A percentile compares a stretch with the other conserved stretches of the same genome.
phyloP scores from a whole-genome alignment of 2,329 filamentous ascomycete genomes.

The Botrytis squamosa region DNA sequence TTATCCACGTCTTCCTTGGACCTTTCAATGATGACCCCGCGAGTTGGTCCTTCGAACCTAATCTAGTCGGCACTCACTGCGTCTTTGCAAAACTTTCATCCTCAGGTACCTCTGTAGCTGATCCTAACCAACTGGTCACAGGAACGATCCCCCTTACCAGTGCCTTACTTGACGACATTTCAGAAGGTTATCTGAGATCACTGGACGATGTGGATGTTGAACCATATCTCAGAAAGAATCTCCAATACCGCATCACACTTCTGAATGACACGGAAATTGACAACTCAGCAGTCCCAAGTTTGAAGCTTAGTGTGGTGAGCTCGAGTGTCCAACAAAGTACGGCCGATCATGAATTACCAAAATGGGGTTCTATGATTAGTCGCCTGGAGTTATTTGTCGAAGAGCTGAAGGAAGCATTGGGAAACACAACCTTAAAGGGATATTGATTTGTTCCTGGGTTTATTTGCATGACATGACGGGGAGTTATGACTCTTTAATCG shows the following conservation, averaged over 20 bases:
- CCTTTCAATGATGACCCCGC: slow-evolving; percentile 28
- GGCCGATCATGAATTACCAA: slow-evolving; percentile 13
- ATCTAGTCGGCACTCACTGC: slow-evolving; percentile 35
- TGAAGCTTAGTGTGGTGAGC: slow-evolving; percentile 33
- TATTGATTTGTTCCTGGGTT: background rate
- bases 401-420: background rate
- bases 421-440: background rate
- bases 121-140: slow-evolving; percentile 38
- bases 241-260: slow-evolving; percentile 33
- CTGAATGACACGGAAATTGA: slow-evolving; percentile 29
- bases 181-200: slow-evolving; percentile 37
- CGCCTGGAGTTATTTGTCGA: background rate
- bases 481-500: background rate
- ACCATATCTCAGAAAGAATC: slow-evolving; percentile 32
- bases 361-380: slow-evolving; percentile 11
- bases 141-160: slow-evolving; percentile 48
- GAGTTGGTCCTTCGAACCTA: slow-evolving; percentile 35
- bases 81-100: slow-evolving; percentile 41
- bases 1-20: slow-evolving; percentile 68
- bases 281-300: slow-evolving; percentile 28
- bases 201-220: slow-evolving; percentile 31
- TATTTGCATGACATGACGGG: background rate
- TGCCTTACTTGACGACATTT: slow-evolving; percentile 40
- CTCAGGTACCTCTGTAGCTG: slow-evolving; percentile 12
- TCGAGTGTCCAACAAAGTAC: slow-evolving; percentile 14